Evolutionary conservation across 1,284 basidiomycete genomes (phyloP).

Genomic region (Moesziomyces antarcticus): DNA sequence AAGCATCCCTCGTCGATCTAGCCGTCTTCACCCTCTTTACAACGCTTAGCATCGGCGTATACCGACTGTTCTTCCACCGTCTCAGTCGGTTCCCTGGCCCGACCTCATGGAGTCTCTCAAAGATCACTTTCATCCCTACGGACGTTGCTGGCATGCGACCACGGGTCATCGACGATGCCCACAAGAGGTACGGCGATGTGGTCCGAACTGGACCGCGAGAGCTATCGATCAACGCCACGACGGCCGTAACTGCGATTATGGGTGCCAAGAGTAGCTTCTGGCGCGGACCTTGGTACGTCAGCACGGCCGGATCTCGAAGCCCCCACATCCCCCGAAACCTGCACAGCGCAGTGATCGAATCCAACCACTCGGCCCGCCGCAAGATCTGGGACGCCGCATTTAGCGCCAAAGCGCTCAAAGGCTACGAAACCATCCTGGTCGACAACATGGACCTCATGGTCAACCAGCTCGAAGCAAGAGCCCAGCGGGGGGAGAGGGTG

Average conservation of each 20-base stretch:
- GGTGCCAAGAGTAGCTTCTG: conserved; percentile 25
- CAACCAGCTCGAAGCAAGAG: conserved; percentile 23
- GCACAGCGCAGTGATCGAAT: conserved; percentile 24
- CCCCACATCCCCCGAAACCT: conserved; percentile 23
- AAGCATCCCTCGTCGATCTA: conserved; percentile 9
- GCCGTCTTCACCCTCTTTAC: conserved; percentile 5
- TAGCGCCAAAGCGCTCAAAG: conserved; percentile 39
- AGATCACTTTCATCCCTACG: conserved; percentile 25
- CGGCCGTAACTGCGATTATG: conserved; percentile 25
- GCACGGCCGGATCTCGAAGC: conserved; percentile 13
- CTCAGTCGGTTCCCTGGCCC: conserved; percentile 38
- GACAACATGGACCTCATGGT: conserved; percentile 31
- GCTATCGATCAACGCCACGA: conserved; percentile 38
- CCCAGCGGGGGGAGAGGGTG: conserved; percentile 24
- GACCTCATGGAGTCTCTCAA: conserved; percentile 21
- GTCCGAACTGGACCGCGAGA: conserved; percentile 45
- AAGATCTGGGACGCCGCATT: conserved; percentile 50
- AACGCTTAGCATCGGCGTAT: conserved; percentile 26
- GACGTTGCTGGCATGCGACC: conserved; percentile 31
- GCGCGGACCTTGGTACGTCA: conserved; percentile 43
- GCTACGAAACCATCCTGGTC: conserved; percentile 39
- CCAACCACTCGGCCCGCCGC: conserved; percentile 22
- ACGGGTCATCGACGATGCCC: conserved; percentile 16
- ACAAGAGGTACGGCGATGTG: conserved; percentile 36
- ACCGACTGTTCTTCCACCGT: conserved; percentile 42